Base-by-base conservation (phyloP, 2,329 filamentous ascomycete genomes). In the Xylaria sp. region DNA sequence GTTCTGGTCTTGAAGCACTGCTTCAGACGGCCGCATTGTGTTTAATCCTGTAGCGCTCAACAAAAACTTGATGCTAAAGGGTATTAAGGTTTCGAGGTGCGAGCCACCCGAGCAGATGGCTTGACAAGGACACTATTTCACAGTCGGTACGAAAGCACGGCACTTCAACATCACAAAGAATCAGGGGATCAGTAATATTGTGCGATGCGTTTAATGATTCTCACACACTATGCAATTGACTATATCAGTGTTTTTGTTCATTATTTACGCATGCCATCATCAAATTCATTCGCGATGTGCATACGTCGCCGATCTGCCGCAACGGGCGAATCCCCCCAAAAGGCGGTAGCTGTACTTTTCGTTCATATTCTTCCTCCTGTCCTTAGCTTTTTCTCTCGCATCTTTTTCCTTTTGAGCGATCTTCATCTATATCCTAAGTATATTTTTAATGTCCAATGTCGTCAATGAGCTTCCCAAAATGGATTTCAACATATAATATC, bases 401-500 rank as follows among this genome's bases (percentile, higher is more conserved):
- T 18, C 31, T 59, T 58, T 48, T 28, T 4, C 28, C 28, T 28
- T 18, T 46, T 33, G 25, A 56, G 31, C 15, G 52, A n/a, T 9
- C 23, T 58, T 5, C 41, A 49, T 67, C 4, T 46, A 56, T 52
- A 51, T 36, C 61, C 49, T 20, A 51, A 33, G n/a, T 56, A 41
- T 51, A 58, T 39, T 25, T 25, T 54, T 5, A 13, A 58, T 28
- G 8, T 23, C 46, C 39, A 46, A 56, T 8, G 43, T 49, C 12
- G 8, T 10, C 9, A 33, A 56, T 13, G 33, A 62, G 60, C 15
- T 1, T 23, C 13, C 20, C 28, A 25, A 56, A 51, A 52, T 49
- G 64, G 56, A 31, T 49, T 49, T 58, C 41, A 64, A 64, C 60
- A 64, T 61, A 41, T 49, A 67, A 60, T 52, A 60, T 57, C 7